A percentile compares a stretch with the other conserved stretches of the same genome.
phyloP scores from a whole-genome alignment of 1,284 basidiomycete species.

The Leucoagaricus sp. region DNA sequence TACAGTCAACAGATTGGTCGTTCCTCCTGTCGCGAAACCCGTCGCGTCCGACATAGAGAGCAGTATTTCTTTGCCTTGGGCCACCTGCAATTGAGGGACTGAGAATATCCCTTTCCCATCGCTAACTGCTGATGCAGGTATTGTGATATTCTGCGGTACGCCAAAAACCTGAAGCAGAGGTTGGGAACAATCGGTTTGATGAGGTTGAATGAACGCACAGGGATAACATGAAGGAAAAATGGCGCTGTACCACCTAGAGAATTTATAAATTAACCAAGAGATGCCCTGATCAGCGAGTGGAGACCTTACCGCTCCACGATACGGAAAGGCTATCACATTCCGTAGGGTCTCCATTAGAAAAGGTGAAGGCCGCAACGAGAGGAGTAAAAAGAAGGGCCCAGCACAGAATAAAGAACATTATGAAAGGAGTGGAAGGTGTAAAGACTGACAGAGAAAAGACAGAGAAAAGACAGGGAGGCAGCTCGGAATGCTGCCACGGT shows the following conservation, averaged over 20 bases:
- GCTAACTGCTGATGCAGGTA: slow-evolving; percentile 56
- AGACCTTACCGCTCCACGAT: slow-evolving; percentile 60
- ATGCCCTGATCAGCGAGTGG: not conserved
- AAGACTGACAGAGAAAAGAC: slow-evolving; percentile 18
- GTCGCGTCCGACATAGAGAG: slow-evolving; percentile 72
- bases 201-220: slow-evolving; percentile 44
- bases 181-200: not conserved
- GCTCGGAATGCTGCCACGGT: slow-evolving; percentile 15
- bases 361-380: slow-evolving; percentile 51
- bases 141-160: slow-evolving; percentile 51
- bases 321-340: slow-evolving; percentile 62
- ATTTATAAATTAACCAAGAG: slow-evolving; percentile 12
- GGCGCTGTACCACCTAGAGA: slow-evolving; percentile 61
- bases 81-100: slow-evolving; percentile 44
- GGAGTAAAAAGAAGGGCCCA: slow-evolving; percentile 16
- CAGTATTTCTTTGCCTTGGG: slow-evolving; percentile 44
- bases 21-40: slow-evolving; percentile 68
- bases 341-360: slow-evolving; percentile 48
- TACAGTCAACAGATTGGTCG: slow-evolving; percentile 51
- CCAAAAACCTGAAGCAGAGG: slow-evolving; percentile 45
- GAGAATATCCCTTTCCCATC: slow-evolving; percentile 57
- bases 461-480: slow-evolving; percentile 19
- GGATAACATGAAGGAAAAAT: slow-evolving; percentile 56
- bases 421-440: slow-evolving; percentile 18
- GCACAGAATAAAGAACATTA: slow-evolving; percentile 12